Percentiles rank a stretch among this genome's conserved stretches.
Conservation (phyloP, 2,329 filamentous ascomycete species). For the Penicillium sp. region DNA sequence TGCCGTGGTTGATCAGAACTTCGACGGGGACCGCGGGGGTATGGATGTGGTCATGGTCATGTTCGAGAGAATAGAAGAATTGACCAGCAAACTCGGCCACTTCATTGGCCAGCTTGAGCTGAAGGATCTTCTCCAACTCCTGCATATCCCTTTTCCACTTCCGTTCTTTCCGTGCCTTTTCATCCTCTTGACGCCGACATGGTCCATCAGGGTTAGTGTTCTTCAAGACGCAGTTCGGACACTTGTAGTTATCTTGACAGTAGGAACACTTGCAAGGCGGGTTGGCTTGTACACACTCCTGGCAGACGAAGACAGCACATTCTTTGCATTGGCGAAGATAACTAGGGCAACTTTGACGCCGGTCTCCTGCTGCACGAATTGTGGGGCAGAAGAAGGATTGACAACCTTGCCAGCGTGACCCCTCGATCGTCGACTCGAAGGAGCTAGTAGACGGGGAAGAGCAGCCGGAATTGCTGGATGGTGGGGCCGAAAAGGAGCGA, state of each 20-base stretch:
- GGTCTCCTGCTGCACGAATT: constrained; percentile 48
- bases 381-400: constrained; percentile 54
- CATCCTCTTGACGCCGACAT: constrained; percentile 45
- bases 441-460: constrained; percentile 45
- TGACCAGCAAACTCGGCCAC: constrained; percentile 47
- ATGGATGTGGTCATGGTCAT: constrained; percentile 11
- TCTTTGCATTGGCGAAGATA: constrained; percentile 50
- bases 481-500: constrained; percentile 43
- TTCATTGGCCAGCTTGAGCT: constrained; percentile 48
- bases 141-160: constrained; percentile 48
- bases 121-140: constrained; percentile 44
- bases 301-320: constrained; percentile 52
- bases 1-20: constrained; percentile 8
- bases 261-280: constrained; percentile 51
- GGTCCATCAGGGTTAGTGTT: constrained; percentile 44
- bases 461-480: constrained; percentile 45
- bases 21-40: not conserved
- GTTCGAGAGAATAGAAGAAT: constrained; percentile 41
- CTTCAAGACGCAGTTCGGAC: constrained; percentile 46
- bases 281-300: constrained; percentile 45
- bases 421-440: constrained; percentile 42
- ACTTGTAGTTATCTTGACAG: constrained; percentile 48
- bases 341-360: constrained; percentile 50
- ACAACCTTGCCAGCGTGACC: constrained; percentile 51
- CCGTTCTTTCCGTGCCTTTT: constrained; percentile 42